Conservation (phyloP, 2,329 filamentous ascomycete species). For the Xylaria sp. region DNA sequence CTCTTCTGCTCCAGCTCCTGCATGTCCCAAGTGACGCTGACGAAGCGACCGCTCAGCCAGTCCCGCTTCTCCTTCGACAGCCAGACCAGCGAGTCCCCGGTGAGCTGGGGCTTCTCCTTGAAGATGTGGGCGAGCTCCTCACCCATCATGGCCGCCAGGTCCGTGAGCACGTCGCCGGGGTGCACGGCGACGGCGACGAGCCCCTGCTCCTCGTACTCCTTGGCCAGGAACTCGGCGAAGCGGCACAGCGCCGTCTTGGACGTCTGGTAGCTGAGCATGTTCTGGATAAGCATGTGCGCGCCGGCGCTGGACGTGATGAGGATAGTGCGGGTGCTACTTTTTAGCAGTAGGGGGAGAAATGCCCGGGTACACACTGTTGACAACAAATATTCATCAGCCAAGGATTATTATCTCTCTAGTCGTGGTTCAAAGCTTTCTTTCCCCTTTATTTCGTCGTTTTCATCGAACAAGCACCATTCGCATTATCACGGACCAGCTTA, state of each 20-base stretch:
- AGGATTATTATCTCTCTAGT: background rate
- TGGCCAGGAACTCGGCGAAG: slow-evolving; percentile 54
- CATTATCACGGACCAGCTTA: background rate
- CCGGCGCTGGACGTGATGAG: slow-evolving; percentile 55
- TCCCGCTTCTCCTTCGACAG: slow-evolving; percentile 34
- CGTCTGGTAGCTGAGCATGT: slow-evolving; percentile 56
- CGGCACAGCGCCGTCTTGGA: slow-evolving; percentile 56
- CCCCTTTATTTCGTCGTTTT: background rate
- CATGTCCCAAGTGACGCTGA: slow-evolving; percentile 45
- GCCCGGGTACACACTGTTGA: slow-evolving; percentile 27
- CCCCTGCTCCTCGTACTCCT: slow-evolving; percentile 54
- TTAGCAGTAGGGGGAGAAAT: slow-evolving; percentile 29
- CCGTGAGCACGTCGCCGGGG: slow-evolving; percentile 56
- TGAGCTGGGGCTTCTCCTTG: slow-evolving; percentile 44
- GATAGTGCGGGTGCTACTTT: slow-evolving; percentile 46
- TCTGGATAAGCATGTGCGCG: slow-evolving; percentile 47
- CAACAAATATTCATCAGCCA: background rate
- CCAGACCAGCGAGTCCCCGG: slow-evolving; percentile 39
- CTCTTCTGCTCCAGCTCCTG: slow-evolving; percentile 43
- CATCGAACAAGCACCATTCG: background rate
- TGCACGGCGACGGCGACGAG: slow-evolving; percentile 53
- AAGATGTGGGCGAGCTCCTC: slow-evolving; percentile 31
- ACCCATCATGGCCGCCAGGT: slow-evolving; percentile 49
- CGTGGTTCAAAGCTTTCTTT: background rate
- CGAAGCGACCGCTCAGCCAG: slow-evolving; percentile 43